Conservation (phyloP, 2,329 filamentous ascomycete genomes). For the Corinectria fuckeliana region DNA sequence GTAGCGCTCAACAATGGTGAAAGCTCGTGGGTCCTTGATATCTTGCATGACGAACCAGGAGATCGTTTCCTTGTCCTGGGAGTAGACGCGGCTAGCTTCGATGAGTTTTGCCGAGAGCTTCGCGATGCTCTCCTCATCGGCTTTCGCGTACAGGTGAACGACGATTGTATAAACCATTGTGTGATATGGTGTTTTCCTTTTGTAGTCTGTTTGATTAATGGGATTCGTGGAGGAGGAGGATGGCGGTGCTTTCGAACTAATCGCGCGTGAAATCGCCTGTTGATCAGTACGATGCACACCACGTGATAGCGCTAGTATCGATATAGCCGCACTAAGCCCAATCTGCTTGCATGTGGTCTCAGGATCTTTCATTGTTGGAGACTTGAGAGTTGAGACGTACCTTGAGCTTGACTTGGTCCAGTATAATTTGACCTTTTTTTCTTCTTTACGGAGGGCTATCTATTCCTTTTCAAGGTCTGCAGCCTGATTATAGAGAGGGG, state of each 20-base stretch:
- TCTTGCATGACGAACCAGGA: slow-evolving; percentile 82
- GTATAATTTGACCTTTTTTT: not conserved
- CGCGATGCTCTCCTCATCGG: slow-evolving; percentile 66
- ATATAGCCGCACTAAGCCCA: not conserved
- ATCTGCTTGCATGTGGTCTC: not conserved
- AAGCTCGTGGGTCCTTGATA: slow-evolving; percentile 69
- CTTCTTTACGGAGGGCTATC: not conserved
- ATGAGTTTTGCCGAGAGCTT: slow-evolving; percentile 76
- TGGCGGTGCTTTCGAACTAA: not conserved
- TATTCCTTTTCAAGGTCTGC: no score
- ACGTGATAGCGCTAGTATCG: not conserved
- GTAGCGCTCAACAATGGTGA: slow-evolving; percentile 79
- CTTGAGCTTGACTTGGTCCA: not conserved
- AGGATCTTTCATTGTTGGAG: not conserved
- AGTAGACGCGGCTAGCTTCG: slow-evolving; percentile 76
- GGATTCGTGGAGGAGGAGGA: not conserved
- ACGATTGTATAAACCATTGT: slow-evolving; percentile 74
- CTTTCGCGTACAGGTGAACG: slow-evolving; percentile 74
- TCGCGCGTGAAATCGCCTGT: not conserved
- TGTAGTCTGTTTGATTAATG: not conserved
- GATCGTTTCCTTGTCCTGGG: slow-evolving; percentile 72
- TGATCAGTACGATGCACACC: not conserved
- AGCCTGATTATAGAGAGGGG: no score
- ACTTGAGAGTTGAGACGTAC: no score
- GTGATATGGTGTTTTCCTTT: no score